Evolutionary conservation across 768 basidiomycete species (phyloP).

Genomic region (Podaxis mareebaensis): DNA sequence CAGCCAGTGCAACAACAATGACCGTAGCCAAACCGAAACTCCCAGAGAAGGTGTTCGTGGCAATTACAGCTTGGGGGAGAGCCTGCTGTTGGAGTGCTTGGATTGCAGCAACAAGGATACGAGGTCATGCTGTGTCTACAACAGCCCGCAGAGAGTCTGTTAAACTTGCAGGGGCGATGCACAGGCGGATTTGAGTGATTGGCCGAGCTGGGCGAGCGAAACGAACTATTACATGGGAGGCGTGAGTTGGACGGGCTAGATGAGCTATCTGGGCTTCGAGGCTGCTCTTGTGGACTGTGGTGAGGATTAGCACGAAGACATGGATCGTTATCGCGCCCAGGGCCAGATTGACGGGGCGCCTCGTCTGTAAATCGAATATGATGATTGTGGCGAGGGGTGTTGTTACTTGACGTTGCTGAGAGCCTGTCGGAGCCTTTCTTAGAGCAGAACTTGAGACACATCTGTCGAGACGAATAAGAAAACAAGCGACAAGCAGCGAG

Average conservation of each 20-base stretch:
- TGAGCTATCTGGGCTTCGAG: not conserved
- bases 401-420: not conserved
- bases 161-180: no score
- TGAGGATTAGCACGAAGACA: not conserved
- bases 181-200: not conserved
- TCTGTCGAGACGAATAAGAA: not conserved
- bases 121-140: no score
- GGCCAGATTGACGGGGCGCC: not conserved
- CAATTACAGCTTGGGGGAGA: no score
- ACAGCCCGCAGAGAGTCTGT: no score
- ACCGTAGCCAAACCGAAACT: no score
- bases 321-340: not conserved
- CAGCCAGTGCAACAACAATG: no score
- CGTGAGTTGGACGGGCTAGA: not conserved
- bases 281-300: not conserved
- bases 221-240: not conserved
- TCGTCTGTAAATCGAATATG: not conserved
- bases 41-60: no score
- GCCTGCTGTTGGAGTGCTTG: no score
- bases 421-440: not conserved
- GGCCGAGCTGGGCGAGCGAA: not conserved
- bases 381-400: not conserved
- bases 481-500: no score
- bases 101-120: no score
- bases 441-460: not conserved